Evolutionary conservation across 345 rosid genomes (phyloP).

Genomic region (Passiflora organensis): DNA sequence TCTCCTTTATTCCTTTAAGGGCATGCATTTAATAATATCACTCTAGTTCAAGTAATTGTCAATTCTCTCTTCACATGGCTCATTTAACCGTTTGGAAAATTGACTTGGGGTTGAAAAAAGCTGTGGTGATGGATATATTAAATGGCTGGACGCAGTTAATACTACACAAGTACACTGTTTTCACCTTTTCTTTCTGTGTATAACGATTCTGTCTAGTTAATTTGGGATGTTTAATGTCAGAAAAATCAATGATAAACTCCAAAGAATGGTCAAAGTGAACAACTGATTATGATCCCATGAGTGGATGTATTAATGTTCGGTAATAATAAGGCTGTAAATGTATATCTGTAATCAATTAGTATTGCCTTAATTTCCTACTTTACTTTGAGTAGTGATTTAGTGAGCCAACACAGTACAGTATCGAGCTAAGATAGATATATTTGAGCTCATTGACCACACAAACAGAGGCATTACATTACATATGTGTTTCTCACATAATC

Average conservation of each 20-base stretch:
- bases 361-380: too few relatives aligned
- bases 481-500: not conserved
- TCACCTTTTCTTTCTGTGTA: too few relatives aligned
- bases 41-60: not conserved
- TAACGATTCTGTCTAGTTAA: too few relatives aligned
- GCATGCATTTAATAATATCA: conserved; percentile 4
- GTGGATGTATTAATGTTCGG: conserved; percentile 11
- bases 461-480: not conserved
- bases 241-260: too few relatives aligned
- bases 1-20: not conserved
- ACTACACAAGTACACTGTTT: not conserved
- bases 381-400: too few relatives aligned
- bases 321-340: not conserved
- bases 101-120: not conserved
- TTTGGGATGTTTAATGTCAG: too few relatives aligned
- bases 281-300: conserved; percentile 14
- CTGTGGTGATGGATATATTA: too few relatives aligned
- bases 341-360: too few relatives aligned
- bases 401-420: too few relatives aligned
- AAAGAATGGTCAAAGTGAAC: too few relatives aligned
- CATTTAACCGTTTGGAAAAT: conserved; percentile 8
- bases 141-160: not conserved
- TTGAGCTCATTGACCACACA: not conserved
- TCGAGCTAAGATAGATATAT: too few relatives aligned
- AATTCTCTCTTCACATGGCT: not conserved